Conservation (phyloP, 1,284 basidiomycete species). For the Ustilago tritici region DNA sequence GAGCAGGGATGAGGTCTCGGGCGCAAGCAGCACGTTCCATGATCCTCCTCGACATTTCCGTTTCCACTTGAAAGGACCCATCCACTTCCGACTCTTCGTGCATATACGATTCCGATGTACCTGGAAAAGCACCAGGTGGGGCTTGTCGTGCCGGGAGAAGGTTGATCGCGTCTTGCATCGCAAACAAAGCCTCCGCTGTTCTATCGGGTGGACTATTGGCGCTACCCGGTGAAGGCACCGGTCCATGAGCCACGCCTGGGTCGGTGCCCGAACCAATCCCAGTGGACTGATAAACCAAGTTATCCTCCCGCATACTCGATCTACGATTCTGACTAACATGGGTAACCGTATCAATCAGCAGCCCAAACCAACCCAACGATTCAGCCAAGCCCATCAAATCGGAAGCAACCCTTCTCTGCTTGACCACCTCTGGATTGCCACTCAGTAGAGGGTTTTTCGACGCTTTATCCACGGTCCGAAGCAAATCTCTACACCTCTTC, state of each 20-base stretch:
- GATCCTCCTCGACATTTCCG: conserved; percentile 52
- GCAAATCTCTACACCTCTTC: conserved; percentile 36
- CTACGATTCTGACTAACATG: conserved; percentile 44
- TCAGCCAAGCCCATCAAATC: conserved; percentile 52
- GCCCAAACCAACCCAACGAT: conserved; percentile 50
- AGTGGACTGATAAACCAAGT: conserved; percentile 32
- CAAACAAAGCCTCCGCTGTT: conserved; percentile 44
- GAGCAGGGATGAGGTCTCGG: conserved; percentile 45
- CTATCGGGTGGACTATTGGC: conserved; percentile 27
- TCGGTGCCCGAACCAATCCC: conserved; percentile 45
- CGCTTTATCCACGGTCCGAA: conserved; percentile 39
- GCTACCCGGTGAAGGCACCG: conserved; percentile 22
- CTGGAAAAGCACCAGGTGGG: conserved; percentile 48
- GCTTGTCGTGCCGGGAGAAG: conserved; percentile 45
- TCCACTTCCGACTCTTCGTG: conserved; percentile 43
- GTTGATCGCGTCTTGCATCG: conserved; percentile 48
- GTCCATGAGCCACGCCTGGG: conserved; percentile 29
- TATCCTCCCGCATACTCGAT: conserved; percentile 46
- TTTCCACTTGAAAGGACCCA: conserved; percentile 38
- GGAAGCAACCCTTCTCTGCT: conserved; percentile 35
- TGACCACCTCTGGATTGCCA: conserved; percentile 25
- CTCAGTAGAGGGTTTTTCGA: conserved; percentile 38
- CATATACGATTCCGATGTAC: conserved; percentile 48
- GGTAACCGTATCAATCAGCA: conserved; percentile 51
- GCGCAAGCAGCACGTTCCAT: conserved; percentile 52